Evolutionary conservation across 192 early-diverging fungal genomes (phyloP), one percentile per base, ranked within the genome.

Genomic region (Rhizoclosmatium globosum): DNA sequence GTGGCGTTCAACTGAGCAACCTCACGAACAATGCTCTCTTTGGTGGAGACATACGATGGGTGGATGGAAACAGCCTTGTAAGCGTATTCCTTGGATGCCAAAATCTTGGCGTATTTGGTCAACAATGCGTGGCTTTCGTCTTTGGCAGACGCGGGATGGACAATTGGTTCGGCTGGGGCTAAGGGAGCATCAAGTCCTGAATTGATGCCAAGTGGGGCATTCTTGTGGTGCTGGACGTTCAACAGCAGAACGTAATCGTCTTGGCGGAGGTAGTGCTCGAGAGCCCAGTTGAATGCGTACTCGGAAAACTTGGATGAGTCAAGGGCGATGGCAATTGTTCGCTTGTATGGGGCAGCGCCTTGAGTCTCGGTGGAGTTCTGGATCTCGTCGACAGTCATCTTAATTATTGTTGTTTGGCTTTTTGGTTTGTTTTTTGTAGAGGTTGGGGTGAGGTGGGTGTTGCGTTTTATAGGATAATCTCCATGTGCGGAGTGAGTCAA

Each of bases 21-120:
- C 59, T 91, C 91, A 13, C 83, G 82, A 38, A 91, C 81, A 58
- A 91, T 79, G 57, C 89, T 88, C 23, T 62, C 60, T 7, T 23
- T 9, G 21, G 21, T 21, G 31, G 31, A 31, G 31, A 31, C 31
- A 31, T 31, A 31, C 31, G 31, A 31, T 19, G 60, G 60, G 7
- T 21, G 11, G 7, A 62, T 39, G 0, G 60, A 62, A 0, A 62
- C 6, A 21, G 60, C 60, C 23, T 23, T 62, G 60, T 62, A 62
- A 7, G 60, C 7, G 21, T 19, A 7, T 23, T 62, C 21, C 60
- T 62, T 62, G 38, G 19, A 7, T 9, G 19, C 60, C 11, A 62
- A 7, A 7, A 62, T 7, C 21, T 62, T 39, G 21, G 60, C 19
- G 21, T 62, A 62, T 4, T 23, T 9, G 19, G 19, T 62, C 11